Conservation (phyloP, 257 asterid genomes). For the Osmanthus fragrans region DNA sequence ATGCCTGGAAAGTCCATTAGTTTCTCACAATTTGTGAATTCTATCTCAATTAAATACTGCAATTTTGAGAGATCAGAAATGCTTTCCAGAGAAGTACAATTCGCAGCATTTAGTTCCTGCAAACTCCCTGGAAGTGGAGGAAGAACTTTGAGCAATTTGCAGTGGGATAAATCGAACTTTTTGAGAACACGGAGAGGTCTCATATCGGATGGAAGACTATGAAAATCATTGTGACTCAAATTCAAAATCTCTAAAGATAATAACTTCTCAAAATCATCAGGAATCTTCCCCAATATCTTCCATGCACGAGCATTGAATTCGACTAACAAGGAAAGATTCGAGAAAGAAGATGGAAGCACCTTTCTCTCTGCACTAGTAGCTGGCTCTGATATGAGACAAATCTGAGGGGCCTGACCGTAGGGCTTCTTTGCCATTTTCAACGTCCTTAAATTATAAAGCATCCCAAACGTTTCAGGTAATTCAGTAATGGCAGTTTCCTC, state of each 20-base stretch:
- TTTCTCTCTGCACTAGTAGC: neutral
- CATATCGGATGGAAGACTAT: slow-evolving; percentile 31
- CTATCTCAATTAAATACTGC: slow-evolving; percentile 18
- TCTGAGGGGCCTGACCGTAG: neutral
- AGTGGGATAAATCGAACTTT: slow-evolving; percentile 20
- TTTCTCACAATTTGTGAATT: slow-evolving; percentile 28
- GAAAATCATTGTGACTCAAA: slow-evolving; percentile 31
- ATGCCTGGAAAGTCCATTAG: slow-evolving; percentile 28
- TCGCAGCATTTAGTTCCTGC: slow-evolving; percentile 27
- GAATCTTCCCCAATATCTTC: slow-evolving; percentile 30
- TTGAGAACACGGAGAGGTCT: slow-evolving; percentile 20
- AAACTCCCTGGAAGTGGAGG: slow-evolving; percentile 34
- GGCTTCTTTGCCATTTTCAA: slow-evolving; percentile 30
- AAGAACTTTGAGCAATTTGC: slow-evolving; percentile 28
- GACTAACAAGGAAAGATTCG: slow-evolving; percentile 27
- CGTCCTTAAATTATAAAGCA: slow-evolving; percentile 23
- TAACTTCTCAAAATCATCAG: slow-evolving; percentile 35
- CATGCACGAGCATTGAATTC: slow-evolving; percentile 36
- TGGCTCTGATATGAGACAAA: neutral
- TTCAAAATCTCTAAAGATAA: slow-evolving; percentile 19
- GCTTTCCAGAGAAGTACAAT: slow-evolving; percentile 23
- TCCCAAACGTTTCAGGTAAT: slow-evolving; percentile 36
- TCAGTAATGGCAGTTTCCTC: slow-evolving; percentile 26
- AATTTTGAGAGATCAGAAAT: slow-evolving; percentile 23
- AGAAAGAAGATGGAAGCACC: slow-evolving; percentile 36